These are phyloP conservation scores for Chenopodium quinoa DNA, from an alignment of 148 eudicot genomes.

Conservation along the genomic window DNA sequence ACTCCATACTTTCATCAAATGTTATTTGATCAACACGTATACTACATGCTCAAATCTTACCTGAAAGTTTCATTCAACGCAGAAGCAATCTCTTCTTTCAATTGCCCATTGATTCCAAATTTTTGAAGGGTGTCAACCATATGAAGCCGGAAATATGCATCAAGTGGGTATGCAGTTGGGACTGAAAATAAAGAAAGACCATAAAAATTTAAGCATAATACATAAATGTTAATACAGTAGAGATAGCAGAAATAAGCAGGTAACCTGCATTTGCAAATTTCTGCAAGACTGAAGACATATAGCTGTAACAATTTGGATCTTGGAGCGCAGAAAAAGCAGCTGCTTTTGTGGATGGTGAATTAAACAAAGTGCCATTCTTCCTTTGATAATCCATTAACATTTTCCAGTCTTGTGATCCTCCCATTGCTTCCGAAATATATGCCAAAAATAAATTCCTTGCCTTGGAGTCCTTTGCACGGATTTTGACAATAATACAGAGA, in stretches of 20 bases:
- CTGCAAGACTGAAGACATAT: slow-evolving; percentile 52
- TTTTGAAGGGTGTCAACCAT: slow-evolving; percentile 47
- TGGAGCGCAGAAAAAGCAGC: slow-evolving; percentile 55
- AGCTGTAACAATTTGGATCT: slow-evolving; percentile 56
- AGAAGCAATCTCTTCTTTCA: slow-evolving; percentile 35
- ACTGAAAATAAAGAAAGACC: slow-evolving; percentile 26
- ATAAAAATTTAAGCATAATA: neutral
- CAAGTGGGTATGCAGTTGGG: slow-evolving; percentile 45
- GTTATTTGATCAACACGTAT: neutral
- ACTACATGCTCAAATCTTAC: slow-evolving; percentile 16
- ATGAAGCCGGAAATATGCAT: slow-evolving; percentile 37
- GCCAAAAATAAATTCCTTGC: slow-evolving; percentile 50
- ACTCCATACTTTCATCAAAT: neutral
- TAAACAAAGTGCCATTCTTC: slow-evolving; percentile 80
- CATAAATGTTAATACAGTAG: neutral
- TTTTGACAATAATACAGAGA: neutral
- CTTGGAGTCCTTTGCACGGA: slow-evolving; percentile 25
- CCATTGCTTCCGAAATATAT: slow-evolving; percentile 76
- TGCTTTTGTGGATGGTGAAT: slow-evolving; percentile 88
- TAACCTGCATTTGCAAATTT: slow-evolving; percentile 83
- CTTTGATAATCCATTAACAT: slow-evolving; percentile 73
- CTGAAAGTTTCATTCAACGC: slow-evolving; percentile 43
- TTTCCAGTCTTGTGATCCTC: slow-evolving; percentile 62
- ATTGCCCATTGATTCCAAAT: slow-evolving; percentile 43
- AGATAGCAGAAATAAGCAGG: neutral